Conservation (phyloP, 2,329 filamentous ascomycete species). For the Tolypocladium sp. region DNA sequence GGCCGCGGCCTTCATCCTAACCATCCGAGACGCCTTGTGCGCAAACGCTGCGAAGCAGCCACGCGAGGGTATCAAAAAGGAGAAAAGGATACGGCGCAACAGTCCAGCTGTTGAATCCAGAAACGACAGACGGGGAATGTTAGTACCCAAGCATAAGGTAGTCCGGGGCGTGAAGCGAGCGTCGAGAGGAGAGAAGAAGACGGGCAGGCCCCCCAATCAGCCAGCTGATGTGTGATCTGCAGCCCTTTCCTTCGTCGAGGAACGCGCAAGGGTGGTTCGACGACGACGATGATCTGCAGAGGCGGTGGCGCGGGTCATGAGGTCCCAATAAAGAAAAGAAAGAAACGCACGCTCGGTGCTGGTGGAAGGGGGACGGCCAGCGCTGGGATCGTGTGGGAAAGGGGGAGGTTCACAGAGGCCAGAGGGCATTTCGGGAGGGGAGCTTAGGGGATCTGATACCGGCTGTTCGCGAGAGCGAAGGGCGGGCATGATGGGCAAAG, state of each 20-base stretch:
- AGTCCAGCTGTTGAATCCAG: slow-evolving; percentile 3
- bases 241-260: not conserved
- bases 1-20: slow-evolving; percentile 10
- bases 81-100: not conserved
- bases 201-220: not conserved
- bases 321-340: not conserved
- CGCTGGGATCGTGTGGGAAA: not conserved
- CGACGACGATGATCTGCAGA: not conserved
- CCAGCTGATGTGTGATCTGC: not conserved
- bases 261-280: not conserved
- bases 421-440: not conserved
- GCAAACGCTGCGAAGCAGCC: not conserved
- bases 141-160: not conserved
- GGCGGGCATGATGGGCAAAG: not conserved
- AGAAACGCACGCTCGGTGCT: not conserved
- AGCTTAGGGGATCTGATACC: not conserved
- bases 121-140: not conserved
- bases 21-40: not conserved
- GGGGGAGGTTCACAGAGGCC: not conserved
- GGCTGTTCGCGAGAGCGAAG: not conserved
- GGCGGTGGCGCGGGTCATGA: not conserved
- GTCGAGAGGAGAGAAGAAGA: not conserved
- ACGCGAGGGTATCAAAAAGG: not conserved
- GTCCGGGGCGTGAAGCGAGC: not conserved
- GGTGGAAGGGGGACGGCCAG: not conserved